Evolutionary conservation across 2,329 filamentous ascomycete genomes (phyloP).

Genomic region (Xylaria multiplex): DNA sequence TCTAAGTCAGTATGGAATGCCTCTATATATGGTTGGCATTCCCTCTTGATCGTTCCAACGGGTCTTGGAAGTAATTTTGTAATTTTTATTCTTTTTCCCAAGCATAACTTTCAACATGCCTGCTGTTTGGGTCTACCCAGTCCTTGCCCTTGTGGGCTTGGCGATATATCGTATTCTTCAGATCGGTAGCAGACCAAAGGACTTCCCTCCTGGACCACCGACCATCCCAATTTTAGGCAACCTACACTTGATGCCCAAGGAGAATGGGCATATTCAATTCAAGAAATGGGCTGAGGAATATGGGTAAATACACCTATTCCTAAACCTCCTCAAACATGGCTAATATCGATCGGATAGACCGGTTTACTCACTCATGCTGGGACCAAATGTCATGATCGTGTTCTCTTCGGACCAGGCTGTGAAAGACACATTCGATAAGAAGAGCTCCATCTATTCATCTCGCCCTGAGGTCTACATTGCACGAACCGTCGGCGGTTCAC

Average conservation of each 20-base stretch:
- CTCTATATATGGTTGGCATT: constrained; percentile 30
- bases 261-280: constrained; percentile 40
- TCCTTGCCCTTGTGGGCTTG: constrained; percentile 36
- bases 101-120: constrained; percentile 34
- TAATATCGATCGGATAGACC: constrained; percentile 32
- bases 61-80: constrained; percentile 20
- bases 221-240: constrained; percentile 40
- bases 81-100: constrained; percentile 20
- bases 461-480: constrained; percentile 41
- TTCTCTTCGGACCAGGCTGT: constrained; percentile 39
- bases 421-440: constrained; percentile 40
- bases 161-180: constrained; percentile 39
- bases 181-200: constrained; percentile 40
- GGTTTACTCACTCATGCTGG: constrained; percentile 40
- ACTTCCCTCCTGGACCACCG: constrained; percentile 40
- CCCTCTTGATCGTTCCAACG: constrained; percentile 15
- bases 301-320: constrained; percentile 29
- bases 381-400: constrained; percentile 39
- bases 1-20: constrained; percentile 11
- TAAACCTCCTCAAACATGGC: constrained; percentile 8
- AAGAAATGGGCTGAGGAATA: constrained; percentile 43
- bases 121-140: constrained; percentile 35
- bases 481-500: constrained; percentile 38
- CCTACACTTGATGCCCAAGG: constrained; percentile 38
- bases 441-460: constrained; percentile 41